phyloP scores from a whole-genome alignment of 805 yeast species.

The Barnettozyma pratensis region DNA sequence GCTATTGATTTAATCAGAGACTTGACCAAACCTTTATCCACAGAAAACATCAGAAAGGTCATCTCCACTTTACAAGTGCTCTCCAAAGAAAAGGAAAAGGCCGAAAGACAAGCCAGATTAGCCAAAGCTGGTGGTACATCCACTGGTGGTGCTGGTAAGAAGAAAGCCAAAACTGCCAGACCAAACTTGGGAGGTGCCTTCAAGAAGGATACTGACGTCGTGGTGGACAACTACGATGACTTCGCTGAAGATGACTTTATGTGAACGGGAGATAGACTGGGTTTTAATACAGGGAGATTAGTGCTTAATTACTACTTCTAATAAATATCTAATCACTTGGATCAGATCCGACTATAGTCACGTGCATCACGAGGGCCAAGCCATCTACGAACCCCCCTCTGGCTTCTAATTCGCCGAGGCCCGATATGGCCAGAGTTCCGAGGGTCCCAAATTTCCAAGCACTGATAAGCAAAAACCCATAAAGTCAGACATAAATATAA shows the following conservation, averaged over 20 bases:
- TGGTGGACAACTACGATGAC: conserved; percentile 38
- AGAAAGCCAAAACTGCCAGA: conserved; percentile 71
- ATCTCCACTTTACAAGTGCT: conserved; percentile 77
- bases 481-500: no score
- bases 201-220: conserved; percentile 64
- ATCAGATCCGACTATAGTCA: no score
- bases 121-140: conserved; percentile 81
- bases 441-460: no score
- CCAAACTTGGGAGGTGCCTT: conserved; percentile 59
- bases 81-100: conserved; percentile 79
- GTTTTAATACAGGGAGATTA: no score
- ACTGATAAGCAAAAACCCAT: no score
- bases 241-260: conserved; percentile 74
- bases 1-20: conserved; percentile 87
- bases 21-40: conserved; percentile 69
- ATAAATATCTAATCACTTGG: no score
- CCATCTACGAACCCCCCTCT: no score
- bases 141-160: conserved; percentile 91
- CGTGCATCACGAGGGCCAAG: no score
- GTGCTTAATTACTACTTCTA: no score
- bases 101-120: conserved; percentile 84
- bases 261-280: conserved; percentile 30
- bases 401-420: no score
- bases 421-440: no score
- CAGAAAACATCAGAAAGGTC: conserved; percentile 82